Evolutionary conservation across 257 asterid genomes (phyloP).

Genomic region (Ilex asprella): DNA sequence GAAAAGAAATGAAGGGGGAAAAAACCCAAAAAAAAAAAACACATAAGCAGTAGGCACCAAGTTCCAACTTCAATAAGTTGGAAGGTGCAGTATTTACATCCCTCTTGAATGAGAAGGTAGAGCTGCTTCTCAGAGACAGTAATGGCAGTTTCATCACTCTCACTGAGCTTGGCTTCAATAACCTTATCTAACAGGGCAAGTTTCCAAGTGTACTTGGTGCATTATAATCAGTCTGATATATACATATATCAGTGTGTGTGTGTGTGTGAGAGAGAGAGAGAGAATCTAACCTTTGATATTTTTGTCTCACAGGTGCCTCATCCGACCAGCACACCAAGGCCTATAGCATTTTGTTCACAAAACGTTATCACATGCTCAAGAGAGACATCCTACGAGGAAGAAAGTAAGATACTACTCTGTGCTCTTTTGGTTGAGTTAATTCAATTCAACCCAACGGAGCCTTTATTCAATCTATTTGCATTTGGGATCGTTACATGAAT

Average conservation of each 20-base stretch:
- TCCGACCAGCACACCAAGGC: slow-evolving; percentile 23
- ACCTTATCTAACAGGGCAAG: slow-evolving; percentile 35
- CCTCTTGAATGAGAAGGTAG: slow-evolving; percentile 13
- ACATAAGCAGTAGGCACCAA: too few species aligned
- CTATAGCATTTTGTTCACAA: slow-evolving; percentile 10
- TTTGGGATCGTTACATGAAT: neutral
- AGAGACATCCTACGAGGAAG: slow-evolving; percentile 26
- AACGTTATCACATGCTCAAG: slow-evolving; percentile 32
- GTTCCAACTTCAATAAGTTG: slow-evolving; percentile 22
- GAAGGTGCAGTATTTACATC: slow-evolving; percentile 24
- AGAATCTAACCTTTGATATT: slow-evolving; percentile 6
- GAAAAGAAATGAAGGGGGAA: too few species aligned
- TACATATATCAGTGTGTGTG: too few species aligned
- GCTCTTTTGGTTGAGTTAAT: neutral
- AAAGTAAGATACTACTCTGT: slow-evolving; percentile 23
- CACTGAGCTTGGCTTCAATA: slow-evolving; percentile 37
- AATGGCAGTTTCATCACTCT: slow-evolving; percentile 61
- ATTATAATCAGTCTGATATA: neutral
- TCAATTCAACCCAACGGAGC: neutral
- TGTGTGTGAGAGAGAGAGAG: too few species aligned
- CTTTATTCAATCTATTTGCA: too few species aligned
- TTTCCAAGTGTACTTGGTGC: neutral
- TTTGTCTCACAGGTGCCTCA: slow-evolving; percentile 19
- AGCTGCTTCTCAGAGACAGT: slow-evolving; percentile 10
- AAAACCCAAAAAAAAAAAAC: too few species aligned